These are phyloP conservation scores for Stagonosporopsis tanaceti DNA, from an alignment of 2,329 filamentous ascomycete species.

Conservation along the genomic window DNA sequence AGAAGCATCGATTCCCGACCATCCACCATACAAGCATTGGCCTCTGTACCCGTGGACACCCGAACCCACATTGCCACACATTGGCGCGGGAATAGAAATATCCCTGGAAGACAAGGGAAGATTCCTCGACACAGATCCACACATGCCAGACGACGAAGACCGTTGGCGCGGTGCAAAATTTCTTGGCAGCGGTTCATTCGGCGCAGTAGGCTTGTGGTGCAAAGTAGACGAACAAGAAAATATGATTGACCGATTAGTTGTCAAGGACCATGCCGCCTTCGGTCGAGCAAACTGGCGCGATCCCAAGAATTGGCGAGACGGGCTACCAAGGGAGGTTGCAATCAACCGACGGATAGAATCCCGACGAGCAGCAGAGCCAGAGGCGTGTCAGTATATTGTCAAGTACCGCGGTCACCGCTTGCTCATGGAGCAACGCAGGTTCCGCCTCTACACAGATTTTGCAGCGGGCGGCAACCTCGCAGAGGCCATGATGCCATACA, in stretches of 20 bases:
- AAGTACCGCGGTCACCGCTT: conserved; percentile 3
- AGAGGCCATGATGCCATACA: not conserved
- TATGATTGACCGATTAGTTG: conserved; percentile 4
- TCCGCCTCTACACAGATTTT: conserved; percentile 1
- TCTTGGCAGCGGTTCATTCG: not conserved
- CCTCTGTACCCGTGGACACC: not conserved
- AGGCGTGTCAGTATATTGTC: not conserved
- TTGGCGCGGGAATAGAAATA: not conserved
- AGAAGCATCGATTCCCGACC: not conserved
- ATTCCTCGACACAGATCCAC: not conserved
- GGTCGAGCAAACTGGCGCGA: not conserved
- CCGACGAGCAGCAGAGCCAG: not conserved
- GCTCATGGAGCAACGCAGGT: conserved; percentile 1
- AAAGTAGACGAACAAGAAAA: conserved; percentile 1
- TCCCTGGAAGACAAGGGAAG: not conserved
- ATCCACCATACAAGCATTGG: not conserved
- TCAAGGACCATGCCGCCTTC: conserved; percentile 1
- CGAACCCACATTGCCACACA: not conserved
- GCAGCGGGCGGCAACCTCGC: not conserved
- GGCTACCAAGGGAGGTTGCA: not conserved
- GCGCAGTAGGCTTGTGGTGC: conserved; percentile 2
- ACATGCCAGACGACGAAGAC: not conserved
- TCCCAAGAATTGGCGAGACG: conserved; percentile 10
- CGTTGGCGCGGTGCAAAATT: conserved; percentile 5
- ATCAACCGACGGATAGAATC: not conserved